Base-by-base conservation (phyloP, 805 yeast genomes). In the Ogataea nakhonphanomensis region DNA sequence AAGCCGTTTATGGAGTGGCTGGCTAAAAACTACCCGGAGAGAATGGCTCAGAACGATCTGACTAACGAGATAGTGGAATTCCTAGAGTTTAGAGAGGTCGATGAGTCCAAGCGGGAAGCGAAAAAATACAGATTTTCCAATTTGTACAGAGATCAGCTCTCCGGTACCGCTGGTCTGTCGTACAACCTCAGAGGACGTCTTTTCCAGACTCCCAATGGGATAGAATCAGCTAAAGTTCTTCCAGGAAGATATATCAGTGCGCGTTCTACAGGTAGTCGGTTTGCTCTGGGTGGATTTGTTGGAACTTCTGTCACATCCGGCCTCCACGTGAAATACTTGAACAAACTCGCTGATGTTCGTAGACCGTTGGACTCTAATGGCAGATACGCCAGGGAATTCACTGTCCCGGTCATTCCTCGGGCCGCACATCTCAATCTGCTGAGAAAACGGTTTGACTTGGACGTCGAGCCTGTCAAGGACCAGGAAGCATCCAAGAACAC, bases 131-230 rank as follows among this genome's bases (percentile, higher is more conserved):
- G 15, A 12, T 46, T 56, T 25, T 54, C 60, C 10, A 33, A 48
- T 33, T 27, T 48, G 20, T 48, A 58, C 39, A 37, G 44, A 12
- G 46, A 54, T 11, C 45, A 49, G 41, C 46, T 57, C 11, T 54
- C 81, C 39, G 95, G 89, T 24, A 76, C 84, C 7, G 95, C 84
- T 22, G 95, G 95, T 6, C 70, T 86, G 44, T 74, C 86, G 1
- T 87, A 85, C 53, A 69, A 68, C 28, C 73, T 83, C 45, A 73
- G 71, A 43, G 95, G 95, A 6, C 74, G 87, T 58, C 64, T 87
- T 27, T 57, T 67, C 43, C 83, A 78, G 58, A 69, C 84, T 4
- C 93, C 95, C 15, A 77, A 81, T 53, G 95, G 95, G 35, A 62
- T 78, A 17, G 65, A 73, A 33, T 62, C 70, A 41, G 61, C 64